Base-by-base conservation (phyloP, 2,329 filamentous ascomycete species). In the Coniochaeta pulveracea region DNA sequence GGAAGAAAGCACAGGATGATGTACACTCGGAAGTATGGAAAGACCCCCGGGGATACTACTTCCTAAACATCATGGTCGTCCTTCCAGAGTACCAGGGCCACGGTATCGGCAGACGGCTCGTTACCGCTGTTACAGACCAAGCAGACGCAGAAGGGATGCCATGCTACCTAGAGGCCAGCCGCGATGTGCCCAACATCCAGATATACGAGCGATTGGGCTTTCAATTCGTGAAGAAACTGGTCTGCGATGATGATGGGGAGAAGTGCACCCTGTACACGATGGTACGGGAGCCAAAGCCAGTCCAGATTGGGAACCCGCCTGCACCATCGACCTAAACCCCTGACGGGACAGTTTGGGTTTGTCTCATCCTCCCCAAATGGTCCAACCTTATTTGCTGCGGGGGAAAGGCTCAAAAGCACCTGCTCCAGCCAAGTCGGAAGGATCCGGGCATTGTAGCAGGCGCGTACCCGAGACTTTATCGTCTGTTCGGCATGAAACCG, bases 151-250 rank as follows among this genome's bases (percentile, higher is more conserved):
- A 84, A 48, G 69, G 72, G 0, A 65, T 70, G 45, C 65, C 59
- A 35, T 84, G 79, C 45, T 85, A 85, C 51, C 55, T 85, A 37
- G 80, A 85, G 53, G 82, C 76, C 19, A 79, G 72, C 38, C 70
- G 76, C 34, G 70, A 71, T 23, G 64, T 69, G 38, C 80, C 80
- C 0, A 85, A 85, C 44, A 67, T 80, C 48, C 61, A 66, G 19
- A 84, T 85, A 15, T 85, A 85, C 50, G 68, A 76, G 43, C 67
- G 65, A 37, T 69, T 83, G 63, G 80, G 79, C 5, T 85, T 85
- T 50, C 57, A 64, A 46, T 58, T 80, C 35, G 67, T 64, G 6
- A 74, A 67, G 47, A 70, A 79, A 47, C 76, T 85, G 63, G 61
- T 72, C 35, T 83, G 78, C 50, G 67, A 74, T 37, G 78, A 82